Evolutionary conservation across 495 filamentous ascomycete species (phyloP).

Genomic region (Podospora pseudocomata): DNA sequence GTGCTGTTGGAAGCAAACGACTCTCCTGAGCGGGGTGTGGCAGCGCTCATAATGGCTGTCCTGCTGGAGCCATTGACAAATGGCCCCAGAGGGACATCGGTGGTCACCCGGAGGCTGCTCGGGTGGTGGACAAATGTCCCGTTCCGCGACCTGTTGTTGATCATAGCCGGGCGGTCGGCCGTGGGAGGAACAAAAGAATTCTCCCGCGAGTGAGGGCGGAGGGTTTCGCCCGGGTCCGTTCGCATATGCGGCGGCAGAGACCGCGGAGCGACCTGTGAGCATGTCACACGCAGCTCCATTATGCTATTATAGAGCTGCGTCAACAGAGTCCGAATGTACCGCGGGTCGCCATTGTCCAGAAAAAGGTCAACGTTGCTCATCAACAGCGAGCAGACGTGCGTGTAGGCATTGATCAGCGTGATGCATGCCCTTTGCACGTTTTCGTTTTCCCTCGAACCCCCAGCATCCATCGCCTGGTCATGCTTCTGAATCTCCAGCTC

Average conservation of each 20-base stretch:
- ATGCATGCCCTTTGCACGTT: slow-evolving; percentile 62
- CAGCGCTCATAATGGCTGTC: slow-evolving; percentile 49
- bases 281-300: slow-evolving; percentile 62
- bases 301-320: slow-evolving; percentile 76
- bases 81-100: slow-evolving; percentile 40
- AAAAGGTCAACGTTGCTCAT: slow-evolving; percentile 67
- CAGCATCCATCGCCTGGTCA: slow-evolving; percentile 51
- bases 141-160: slow-evolving; percentile 54
- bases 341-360: slow-evolving; percentile 67
- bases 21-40: slow-evolving; percentile 73
- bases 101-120: slow-evolving; percentile 50
- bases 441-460: slow-evolving; percentile 56
- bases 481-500: slow-evolving; percentile 68
- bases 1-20: slow-evolving; percentile 63
- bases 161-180: slow-evolving; percentile 47
- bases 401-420: slow-evolving; percentile 72
- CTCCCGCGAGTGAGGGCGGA: slow-evolving; percentile 46
- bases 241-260: slow-evolving; percentile 21
- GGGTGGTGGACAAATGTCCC: slow-evolving; percentile 61
- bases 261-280: slow-evolving; percentile 24
- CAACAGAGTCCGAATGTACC: slow-evolving; percentile 77
- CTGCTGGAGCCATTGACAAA: slow-evolving; percentile 44
- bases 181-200: slow-evolving; percentile 61
- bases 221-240: slow-evolving; percentile 38
- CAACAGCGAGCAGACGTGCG: slow-evolving; percentile 67